phyloP scores from a whole-genome alignment of 139 green algal species.

The Chlamydomonas sp. region DNA sequence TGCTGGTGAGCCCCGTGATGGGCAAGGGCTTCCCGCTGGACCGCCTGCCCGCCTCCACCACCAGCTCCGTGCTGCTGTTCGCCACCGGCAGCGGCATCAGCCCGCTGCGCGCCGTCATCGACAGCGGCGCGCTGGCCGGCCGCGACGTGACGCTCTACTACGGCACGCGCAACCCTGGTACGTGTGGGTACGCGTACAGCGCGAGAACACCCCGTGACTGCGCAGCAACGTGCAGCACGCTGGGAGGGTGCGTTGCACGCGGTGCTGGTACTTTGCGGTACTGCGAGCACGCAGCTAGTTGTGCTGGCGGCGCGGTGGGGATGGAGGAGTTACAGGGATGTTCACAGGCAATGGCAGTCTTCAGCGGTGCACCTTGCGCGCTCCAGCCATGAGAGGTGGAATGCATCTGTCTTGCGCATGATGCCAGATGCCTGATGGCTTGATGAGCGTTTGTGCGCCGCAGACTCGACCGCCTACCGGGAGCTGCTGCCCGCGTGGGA shows the following conservation, averaged over 20 bases:
- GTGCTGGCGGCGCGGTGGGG: no score
- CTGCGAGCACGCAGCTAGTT: no score
- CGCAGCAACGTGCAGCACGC: neutral
- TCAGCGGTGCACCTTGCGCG: no score
- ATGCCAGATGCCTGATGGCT: no score
- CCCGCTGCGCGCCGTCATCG: constrained; percentile 84
- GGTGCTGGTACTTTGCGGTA: no score
- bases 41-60: constrained; percentile 69
- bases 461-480: constrained; percentile 44
- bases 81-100: constrained; percentile 76
- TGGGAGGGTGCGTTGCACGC: neutral
- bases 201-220: neutral
- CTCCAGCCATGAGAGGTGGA: neutral
- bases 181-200: neutral
- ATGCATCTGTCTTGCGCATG: neutral
- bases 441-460: neutral
- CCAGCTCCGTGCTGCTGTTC: constrained; percentile 66
- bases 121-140: constrained; percentile 63
- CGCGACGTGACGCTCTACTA: constrained; percentile 81
- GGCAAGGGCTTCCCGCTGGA: constrained; percentile 92
- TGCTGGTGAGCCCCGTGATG: constrained; percentile 53
- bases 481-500: constrained; percentile 72
- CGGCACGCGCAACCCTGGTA: constrained; percentile 63
- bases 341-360: no score
- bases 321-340: no score